Base-by-base conservation (phyloP, 2,329 filamentous ascomycete species). In the Hypoxylon sp. region DNA sequence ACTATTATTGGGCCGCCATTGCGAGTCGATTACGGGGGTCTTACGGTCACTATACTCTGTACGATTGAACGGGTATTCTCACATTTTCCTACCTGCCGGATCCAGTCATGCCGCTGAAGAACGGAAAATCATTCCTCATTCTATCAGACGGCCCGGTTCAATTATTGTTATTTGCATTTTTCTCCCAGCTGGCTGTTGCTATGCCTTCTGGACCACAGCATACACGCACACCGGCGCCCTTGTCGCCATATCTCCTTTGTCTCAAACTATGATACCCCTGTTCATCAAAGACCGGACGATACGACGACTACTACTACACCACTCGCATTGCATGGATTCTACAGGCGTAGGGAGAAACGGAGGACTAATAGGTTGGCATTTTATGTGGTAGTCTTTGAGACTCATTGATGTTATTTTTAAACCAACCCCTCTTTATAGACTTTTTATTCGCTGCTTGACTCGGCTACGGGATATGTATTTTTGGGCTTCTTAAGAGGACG, bases 191-290 rank as follows among this genome's bases (percentile, higher is more conserved):
- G 44, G 34, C 50, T 17, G 15, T 54, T 21, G 5, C 15, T 25
- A 41, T 29, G 25, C 26, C 38, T 32, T 23, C 40, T 48, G 25
- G 26, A 36, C 31, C 17, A 47, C n/a, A n/a, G n/a, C n/a, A n/a
- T n/a, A 43, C 25, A 55, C 40, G 46, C 47, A 31, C 32, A 27
- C 19, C 40, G 43, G 47, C 47, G 16, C 36, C 27, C 23, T 29
- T 42, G 36, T 35, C 51, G 36, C 42, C 21, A 36, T 38, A 36
- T 60, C 31, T 54, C 50, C 25, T 60, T 58, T 58, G 47, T 58
- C 40, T 49, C 42, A 20, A n/a, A 23, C 40, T 51, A 57, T 57
- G 53, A 59, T 59, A 57, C 57, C 57, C 57, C 57, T 46, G 51
- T 43, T 20, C 15, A 34, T 42, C 21, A 21, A 53, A 54, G 57